Evolutionary conservation across 2,329 filamentous ascomycete genomes (phyloP).

Genomic region (Tolypocladium album): DNA sequence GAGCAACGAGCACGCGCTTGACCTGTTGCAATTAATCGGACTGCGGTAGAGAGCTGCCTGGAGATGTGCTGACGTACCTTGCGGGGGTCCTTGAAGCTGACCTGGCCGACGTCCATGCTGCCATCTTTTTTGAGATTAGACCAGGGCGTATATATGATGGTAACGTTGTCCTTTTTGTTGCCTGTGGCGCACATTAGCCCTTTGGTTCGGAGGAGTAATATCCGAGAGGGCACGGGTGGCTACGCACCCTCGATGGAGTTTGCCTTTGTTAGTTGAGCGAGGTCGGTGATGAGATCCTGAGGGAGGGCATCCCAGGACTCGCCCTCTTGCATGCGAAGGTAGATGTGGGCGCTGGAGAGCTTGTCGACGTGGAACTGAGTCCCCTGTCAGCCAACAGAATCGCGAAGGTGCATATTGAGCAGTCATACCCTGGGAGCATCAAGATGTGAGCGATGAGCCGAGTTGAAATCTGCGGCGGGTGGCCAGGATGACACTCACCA

Average conservation of each 20-base stretch:
- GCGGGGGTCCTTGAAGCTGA: slow-evolving; percentile 83
- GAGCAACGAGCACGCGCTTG: slow-evolving; percentile 67
- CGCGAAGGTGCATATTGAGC: not conserved
- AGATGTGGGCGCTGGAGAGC: slow-evolving; percentile 91
- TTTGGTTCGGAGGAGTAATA: not conserved
- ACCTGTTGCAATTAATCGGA: slow-evolving; percentile 35
- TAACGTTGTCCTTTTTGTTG: slow-evolving; percentile 98
- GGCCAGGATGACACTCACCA: slow-evolving; percentile 50
- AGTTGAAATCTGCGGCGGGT: not conserved
- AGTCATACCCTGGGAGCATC: slow-evolving; percentile 14
- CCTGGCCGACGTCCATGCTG: slow-evolving; percentile 90
- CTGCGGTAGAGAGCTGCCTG: not conserved
- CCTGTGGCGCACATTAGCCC: slow-evolving; percentile 36
- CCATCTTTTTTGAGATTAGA: slow-evolving; percentile 92
- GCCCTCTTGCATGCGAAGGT: slow-evolving; percentile 71
- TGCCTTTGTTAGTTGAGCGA: slow-evolving; percentile 95
- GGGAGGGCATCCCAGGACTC: slow-evolving; percentile 79
- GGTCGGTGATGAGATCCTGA: slow-evolving; percentile 64
- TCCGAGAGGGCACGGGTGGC: too few relatives aligned
- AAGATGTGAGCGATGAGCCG: slow-evolving; percentile 1
- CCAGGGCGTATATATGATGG: slow-evolving; percentile 96
- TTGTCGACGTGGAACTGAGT: slow-evolving; percentile 91
- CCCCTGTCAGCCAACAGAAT: not conserved
- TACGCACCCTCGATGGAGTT: slow-evolving; percentile 85
- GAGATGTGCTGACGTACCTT: slow-evolving; percentile 32